Evolutionary conservation across 2,329 filamentous ascomycete species (phyloP).

Genomic region (Colletotrichum godetiae): DNA sequence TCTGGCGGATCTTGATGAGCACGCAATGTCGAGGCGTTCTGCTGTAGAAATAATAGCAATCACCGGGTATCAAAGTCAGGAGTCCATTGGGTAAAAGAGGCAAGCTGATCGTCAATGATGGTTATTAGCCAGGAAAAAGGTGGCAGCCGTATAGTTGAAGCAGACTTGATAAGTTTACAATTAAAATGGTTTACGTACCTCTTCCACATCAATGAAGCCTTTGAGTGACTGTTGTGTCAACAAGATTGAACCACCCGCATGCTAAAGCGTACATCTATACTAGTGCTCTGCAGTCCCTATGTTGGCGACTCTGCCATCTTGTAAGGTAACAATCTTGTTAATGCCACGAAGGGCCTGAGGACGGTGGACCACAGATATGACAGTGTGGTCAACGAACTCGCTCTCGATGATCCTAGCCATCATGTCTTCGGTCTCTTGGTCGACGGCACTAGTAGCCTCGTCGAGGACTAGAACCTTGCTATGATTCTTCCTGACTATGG

Average conservation of each 20-base stretch:
- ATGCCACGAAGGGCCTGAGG: constrained; percentile 30
- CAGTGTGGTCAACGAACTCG: constrained; percentile 39
- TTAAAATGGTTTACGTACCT: not conserved
- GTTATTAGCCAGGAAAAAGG: not conserved
- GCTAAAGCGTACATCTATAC: rapidly evolving
- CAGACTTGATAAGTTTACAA: not conserved
- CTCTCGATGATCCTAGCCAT: constrained; percentile 36
- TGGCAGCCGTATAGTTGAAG: not conserved
- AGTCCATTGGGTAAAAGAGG: not conserved
- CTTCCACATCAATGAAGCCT: not conserved
- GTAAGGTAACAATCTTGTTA: constrained; percentile 7
- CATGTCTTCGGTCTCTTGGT: constrained; percentile 49
- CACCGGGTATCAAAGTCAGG: not conserved
- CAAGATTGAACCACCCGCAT: no score
- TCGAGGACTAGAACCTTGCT: constrained; percentile 71
- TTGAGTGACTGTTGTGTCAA: not conserved
- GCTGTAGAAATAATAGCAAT: not conserved
- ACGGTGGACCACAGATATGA: constrained; percentile 43
- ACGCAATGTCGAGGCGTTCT: not conserved
- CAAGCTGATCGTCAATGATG: not conserved
- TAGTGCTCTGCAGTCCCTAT: not conserved
- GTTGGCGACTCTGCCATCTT: constrained; percentile 11
- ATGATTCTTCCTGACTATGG: constrained; percentile 6
- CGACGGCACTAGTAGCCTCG: constrained; percentile 72
- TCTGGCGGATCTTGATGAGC: not conserved